A percentile compares a stretch with the other conserved stretches of the same genome.
phyloP scores from a whole-genome alignment of 805 yeast genomes.

The Wickerhamiella lipophila region DNA sequence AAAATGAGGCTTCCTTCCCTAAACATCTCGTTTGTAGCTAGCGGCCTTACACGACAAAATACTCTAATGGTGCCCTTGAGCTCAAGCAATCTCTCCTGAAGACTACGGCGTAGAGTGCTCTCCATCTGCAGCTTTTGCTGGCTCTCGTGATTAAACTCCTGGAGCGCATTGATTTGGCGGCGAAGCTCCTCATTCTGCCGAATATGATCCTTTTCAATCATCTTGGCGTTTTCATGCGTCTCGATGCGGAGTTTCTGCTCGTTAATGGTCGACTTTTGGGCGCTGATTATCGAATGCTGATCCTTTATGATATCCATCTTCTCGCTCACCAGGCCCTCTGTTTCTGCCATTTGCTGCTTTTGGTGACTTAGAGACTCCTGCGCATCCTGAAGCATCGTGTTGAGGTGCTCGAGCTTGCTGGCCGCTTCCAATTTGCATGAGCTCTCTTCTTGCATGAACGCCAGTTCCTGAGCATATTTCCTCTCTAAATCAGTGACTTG shows the following conservation, averaged over 20 bases:
- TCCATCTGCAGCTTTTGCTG: conserved; percentile 6
- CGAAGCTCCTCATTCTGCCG: conserved; percentile 7
- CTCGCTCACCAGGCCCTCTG: conserved; percentile 5
- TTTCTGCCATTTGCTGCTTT: background rate
- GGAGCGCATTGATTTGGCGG: background rate
- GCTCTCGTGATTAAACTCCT: background rate
- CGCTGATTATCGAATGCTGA: background rate
- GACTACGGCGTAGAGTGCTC: conserved; percentile 34
- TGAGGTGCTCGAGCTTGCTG: background rate
- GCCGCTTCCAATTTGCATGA: background rate
- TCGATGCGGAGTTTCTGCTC: conserved; percentile 9
- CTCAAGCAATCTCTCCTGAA: conserved; percentile 71
- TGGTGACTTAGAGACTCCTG: background rate
- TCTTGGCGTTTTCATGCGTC: conserved; percentile 1
- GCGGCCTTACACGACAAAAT: conserved; percentile 73
- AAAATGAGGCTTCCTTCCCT: conserved; percentile 11
- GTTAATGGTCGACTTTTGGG: background rate
- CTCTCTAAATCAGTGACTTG: background rate
- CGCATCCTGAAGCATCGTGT: background rate
- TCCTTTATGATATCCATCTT: background rate
- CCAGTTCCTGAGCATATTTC: background rate
- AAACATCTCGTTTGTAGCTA: conserved; percentile 20
- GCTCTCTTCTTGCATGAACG: background rate
- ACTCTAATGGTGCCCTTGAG: conserved; percentile 87
- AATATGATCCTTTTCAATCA: conserved; percentile 8